These are phyloP conservation scores for Adansonia grandidieri DNA, from an alignment of 441 rosid species.

Conservation along the genomic window DNA sequence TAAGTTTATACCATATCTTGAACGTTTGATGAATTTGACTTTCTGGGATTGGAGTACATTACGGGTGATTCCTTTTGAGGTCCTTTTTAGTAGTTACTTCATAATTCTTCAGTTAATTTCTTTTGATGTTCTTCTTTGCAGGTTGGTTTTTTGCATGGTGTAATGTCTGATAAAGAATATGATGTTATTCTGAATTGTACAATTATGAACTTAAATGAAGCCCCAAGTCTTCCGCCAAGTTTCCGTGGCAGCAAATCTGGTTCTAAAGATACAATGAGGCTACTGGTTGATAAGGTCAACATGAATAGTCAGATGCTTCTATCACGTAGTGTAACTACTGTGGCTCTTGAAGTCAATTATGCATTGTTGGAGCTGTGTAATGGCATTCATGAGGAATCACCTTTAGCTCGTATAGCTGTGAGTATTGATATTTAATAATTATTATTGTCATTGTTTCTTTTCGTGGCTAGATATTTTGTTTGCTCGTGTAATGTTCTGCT, in stretches of 20 bases:
- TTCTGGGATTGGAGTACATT: slow-evolving; percentile 18
- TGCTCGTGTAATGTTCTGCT: neutral
- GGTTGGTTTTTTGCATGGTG: slow-evolving; percentile 86
- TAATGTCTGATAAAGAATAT: slow-evolving; percentile 94
- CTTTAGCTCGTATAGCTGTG: slow-evolving; percentile 91
- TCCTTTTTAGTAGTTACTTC: neutral
- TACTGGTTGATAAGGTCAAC: slow-evolving; percentile 88
- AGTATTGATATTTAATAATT: slow-evolving; percentile 37
- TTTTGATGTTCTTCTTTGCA: slow-evolving; percentile 48
- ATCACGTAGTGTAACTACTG: slow-evolving; percentile 79
- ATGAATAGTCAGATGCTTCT: slow-evolving; percentile 82
- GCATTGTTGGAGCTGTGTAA: slow-evolving; percentile 93
- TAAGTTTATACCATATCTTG: neutral
- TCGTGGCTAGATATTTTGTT: neutral
- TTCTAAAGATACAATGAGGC: slow-evolving; percentile 74
- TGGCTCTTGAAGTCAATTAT: slow-evolving; percentile 85
- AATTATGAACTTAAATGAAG: slow-evolving; percentile 75
- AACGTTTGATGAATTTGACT: slow-evolving; percentile 5
- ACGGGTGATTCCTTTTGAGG: neutral
- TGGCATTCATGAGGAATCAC: slow-evolving; percentile 81
- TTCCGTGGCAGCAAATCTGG: slow-evolving; percentile 83
- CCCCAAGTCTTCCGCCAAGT: slow-evolving; percentile 88
- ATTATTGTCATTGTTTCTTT: slow-evolving; percentile 12
- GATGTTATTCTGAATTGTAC: slow-evolving; percentile 74
- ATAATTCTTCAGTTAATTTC: slow-evolving; percentile 20